Base-by-base conservation (phyloP, 768 basidiomycete genomes). In the Termitomyces sp. region DNA sequence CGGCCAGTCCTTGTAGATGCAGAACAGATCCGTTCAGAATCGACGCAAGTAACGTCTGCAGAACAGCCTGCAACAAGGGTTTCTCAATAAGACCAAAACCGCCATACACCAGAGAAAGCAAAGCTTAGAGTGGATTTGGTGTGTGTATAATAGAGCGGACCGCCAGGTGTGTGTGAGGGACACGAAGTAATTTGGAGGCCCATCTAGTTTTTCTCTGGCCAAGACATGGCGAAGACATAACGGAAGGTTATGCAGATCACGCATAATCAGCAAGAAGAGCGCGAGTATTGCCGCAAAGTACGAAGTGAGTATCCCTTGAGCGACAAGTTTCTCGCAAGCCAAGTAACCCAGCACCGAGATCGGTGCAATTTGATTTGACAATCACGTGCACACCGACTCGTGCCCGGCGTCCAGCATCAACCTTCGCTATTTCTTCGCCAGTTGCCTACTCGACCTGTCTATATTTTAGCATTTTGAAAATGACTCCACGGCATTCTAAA, bases 161-260 rank as follows among this genome's bases (percentile, higher is more conserved):
- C 63, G 69, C 73, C 72, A 74, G 20, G 73, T 75, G 54, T 75
- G 71, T 5, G 57, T 52, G 27, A 73, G 59, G 14, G 71, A 72
- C 4, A 47, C 67, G 10, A 68, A 73, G 39, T 20, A 53, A 48
- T 29, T 53, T 55, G 49, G 70, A 69, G 8, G 58, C 26, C 59
- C 54, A 54, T 27, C 7, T 20, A 9, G 54, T 52, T 22, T 46
- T 53, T 20, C 22, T 16, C 32, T 22, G 34, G 6, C 29, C 34
- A 31, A 55, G 50, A 16, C 31, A 36, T 31, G 51, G 29, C 4
- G 44, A 20, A 10, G n/a, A n/a, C n/a, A n/a, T n/a, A n/a, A n/a
- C n/a, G n/a, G n/a, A n/a, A 46, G 16, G 13, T 26, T 14, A 48
- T 29, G 22, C 20, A 61, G n/a, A 20, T 50, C 32, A 18, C 42